Base-by-base conservation (phyloP, 139 green algal species). In the Tetratostichococcus sp. region DNA sequence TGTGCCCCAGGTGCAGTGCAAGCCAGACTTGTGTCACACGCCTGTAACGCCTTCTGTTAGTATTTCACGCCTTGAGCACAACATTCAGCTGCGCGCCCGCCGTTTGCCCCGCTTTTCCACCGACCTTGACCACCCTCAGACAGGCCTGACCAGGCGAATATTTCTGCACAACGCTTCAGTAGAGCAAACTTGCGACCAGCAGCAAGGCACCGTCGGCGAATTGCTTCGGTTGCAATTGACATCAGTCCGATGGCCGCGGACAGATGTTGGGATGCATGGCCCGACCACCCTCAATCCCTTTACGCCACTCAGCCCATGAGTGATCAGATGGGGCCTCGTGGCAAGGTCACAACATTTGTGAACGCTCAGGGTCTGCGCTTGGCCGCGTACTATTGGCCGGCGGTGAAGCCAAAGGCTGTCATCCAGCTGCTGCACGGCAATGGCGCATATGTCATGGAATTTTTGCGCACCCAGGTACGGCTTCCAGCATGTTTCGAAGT, bases 361-460 rank as follows among this genome's bases (percentile, higher is more conserved):
- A 89, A 87, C 68, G 42, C 62, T 22, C 73, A 83, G 30, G 80
- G 80, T 17, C 70, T 85, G 28, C 67, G 68, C 17, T 39, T 85
- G 4, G 72, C 80, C 25, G 65, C 67, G 2, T 90, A 87, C 50
- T 89, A 77, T 28, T 93, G 88, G 87, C 87, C 81, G 0, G 74
- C 83, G 26, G 43, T 65, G 1, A 72, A 30, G 39, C 80, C 73
- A 25, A 84, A 85, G 71, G 79, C 73, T 14, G 72, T 87, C 28
- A 22, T 93, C 0, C 17, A 89, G 22, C 75, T 88, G n/a, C 73
- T 88, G 22, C 86, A 92, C 67, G 88, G 88, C 4, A 85, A 92
- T 68, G 89, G 89, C 19, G 72, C 77, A 1, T 84, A 92, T 59
- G 31, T 85, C 5, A 42, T 79, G 22, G 84, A 91, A 32, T 75